Evolutionary conservation across 257 asterid species (phyloP).

Genomic region (Anisodus acutangulus): DNA sequence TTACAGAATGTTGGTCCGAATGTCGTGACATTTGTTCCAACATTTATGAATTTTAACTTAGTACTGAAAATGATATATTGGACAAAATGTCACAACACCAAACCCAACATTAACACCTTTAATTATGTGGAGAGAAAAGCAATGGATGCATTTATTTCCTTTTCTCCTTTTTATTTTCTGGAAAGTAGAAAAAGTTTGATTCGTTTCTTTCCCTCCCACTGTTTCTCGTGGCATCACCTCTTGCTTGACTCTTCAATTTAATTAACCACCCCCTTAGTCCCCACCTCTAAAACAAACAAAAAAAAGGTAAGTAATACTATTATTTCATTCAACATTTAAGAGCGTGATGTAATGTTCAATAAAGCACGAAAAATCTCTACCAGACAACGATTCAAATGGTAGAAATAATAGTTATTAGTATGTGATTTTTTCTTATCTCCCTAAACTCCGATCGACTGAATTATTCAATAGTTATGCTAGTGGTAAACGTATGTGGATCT

Average conservation of each 20-base stretch:
- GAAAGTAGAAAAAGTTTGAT: conserved; percentile 9
- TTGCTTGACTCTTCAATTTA: conserved; percentile 14
- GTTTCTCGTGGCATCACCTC: conserved; percentile 16
- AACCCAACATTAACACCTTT: too few species aligned
- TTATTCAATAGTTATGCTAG: background rate
- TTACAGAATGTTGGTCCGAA: too few species aligned
- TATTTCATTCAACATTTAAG: background rate
- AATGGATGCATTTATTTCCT: background rate
- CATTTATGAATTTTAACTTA: too few species aligned
- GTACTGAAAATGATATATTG: too few species aligned
- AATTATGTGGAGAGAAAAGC: too few species aligned
- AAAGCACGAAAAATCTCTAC: background rate
- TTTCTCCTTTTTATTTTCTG: background rate
- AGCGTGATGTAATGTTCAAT: too few species aligned
- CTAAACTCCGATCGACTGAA: background rate
- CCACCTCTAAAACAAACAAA: background rate
- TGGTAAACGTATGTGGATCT: too few species aligned
- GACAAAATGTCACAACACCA: too few species aligned
- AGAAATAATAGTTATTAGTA: background rate
- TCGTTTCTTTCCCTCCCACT: background rate
- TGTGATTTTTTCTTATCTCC: background rate
- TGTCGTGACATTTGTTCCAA: too few species aligned
- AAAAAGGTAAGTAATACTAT: background rate
- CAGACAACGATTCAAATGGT: background rate
- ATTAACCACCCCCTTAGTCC: background rate